phyloP scores from a whole-genome alignment of 192 early-diverging fungal genomes.

The Coemansia umbellata region DNA sequence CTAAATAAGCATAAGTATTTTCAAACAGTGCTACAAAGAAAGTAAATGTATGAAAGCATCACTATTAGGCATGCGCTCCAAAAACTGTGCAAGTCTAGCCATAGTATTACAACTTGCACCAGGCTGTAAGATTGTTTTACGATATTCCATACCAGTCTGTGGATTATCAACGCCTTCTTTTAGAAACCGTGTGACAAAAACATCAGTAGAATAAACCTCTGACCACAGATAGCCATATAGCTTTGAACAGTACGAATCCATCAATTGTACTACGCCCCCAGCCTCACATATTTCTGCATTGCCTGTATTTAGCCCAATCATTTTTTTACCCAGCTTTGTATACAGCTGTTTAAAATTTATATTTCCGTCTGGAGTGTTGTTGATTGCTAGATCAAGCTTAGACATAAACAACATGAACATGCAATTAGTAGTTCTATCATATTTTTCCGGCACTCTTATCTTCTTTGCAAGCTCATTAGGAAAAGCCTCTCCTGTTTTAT shows the following conservation, averaged over 20 bases:
- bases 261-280: neutral
- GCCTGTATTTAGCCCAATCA: neutral
- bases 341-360: neutral
- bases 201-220: neutral
- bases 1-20: too few species aligned
- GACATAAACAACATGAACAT: conserved; percentile 68
- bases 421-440: conserved; percentile 58
- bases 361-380: conserved; percentile 39
- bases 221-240: conserved; percentile 2
- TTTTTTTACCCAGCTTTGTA: neutral
- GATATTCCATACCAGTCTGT: neutral
- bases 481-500: conserved; percentile 60
- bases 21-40: too few species aligned
- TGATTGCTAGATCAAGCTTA: conserved; percentile 65
- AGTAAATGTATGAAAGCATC: too few species aligned
- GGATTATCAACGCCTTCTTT: neutral
- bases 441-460: conserved; percentile 60
- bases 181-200: neutral
- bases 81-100: too few species aligned
- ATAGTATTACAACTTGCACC: too few species aligned
- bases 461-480: conserved; percentile 61
- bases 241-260: conserved; percentile 1
- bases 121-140: neutral
- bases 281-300: too few species aligned
- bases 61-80: too few species aligned